phyloP scores from a whole-genome alignment of 306 rosid genomes.

The Fragaria ananassa region DNA sequence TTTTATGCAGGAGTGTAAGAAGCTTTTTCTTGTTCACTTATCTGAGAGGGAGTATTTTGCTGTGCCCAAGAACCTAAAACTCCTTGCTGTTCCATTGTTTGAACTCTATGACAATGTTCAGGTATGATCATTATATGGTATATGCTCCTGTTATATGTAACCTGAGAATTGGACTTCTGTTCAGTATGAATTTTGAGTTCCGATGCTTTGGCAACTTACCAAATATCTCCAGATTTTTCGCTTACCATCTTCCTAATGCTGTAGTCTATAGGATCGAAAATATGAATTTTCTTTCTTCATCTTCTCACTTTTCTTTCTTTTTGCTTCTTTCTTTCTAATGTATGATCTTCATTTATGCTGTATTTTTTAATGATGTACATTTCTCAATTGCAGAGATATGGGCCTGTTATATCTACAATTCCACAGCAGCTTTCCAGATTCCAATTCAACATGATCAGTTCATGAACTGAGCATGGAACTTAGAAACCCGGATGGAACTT shows the following conservation, averaged over 20 bases:
- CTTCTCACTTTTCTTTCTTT: neutral
- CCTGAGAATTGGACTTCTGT: neutral
- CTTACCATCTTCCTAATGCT: neutral
- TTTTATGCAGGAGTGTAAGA: slow-evolving; percentile 81
- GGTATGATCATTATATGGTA: slow-evolving; percentile 37
- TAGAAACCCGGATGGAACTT: slow-evolving; percentile 11
- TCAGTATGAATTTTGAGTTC: neutral
- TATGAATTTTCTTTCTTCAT: neutral
- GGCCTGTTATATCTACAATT: slow-evolving; percentile 94
- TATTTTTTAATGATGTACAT: neutral
- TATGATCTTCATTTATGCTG: neutral
- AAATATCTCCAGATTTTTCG: neutral
- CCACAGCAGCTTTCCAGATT: slow-evolving; percentile 99
- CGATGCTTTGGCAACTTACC: neutral
- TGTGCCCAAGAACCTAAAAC: slow-evolving; percentile 92
- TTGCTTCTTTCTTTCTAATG: neutral
- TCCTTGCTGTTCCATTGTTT: slow-evolving; percentile 95
- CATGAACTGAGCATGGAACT: slow-evolving; percentile 34
- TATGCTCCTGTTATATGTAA: slow-evolving; percentile 11
- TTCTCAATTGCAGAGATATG: slow-evolving; percentile 73
- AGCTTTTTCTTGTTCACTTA: slow-evolving; percentile 89
- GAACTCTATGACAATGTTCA: slow-evolving; percentile 99
- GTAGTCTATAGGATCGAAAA: neutral
- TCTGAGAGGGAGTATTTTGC: slow-evolving; percentile 98
- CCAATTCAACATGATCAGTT: slow-evolving; percentile 95